Evolutionary conservation across 208 protist genomes (phyloP).

Genomic region (Leishmania braziliensis): DNA sequence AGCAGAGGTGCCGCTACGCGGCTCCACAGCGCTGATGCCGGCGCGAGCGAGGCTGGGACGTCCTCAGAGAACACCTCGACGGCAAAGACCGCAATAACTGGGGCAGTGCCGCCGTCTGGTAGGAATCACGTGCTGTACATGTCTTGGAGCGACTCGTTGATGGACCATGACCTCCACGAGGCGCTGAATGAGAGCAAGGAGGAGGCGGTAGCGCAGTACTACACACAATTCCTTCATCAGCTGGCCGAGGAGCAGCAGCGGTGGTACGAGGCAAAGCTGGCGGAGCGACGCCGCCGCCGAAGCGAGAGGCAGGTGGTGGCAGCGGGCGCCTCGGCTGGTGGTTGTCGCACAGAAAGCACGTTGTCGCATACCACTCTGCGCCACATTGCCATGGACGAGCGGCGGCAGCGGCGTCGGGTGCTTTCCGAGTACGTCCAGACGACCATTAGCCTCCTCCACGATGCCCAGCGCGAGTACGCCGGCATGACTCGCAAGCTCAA

Average conservation of each 20-base stretch:
- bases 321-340: neutral
- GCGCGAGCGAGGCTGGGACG: neutral
- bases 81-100: neutral
- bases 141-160: slow-evolving; percentile 40
- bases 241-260: slow-evolving; percentile 43
- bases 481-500: slow-evolving; percentile 5
- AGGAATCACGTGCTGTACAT: slow-evolving; percentile 26
- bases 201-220: slow-evolving; percentile 44
- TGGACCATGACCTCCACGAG: slow-evolving; percentile 33
- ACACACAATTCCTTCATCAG: slow-evolving; percentile 31
- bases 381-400: slow-evolving; percentile 15
- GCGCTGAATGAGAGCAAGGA: slow-evolving; percentile 50
- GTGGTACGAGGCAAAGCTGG: slow-evolving; percentile 36
- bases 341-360: neutral
- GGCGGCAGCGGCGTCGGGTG: slow-evolving; percentile 20
- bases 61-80: neutral
- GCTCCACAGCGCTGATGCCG: neutral
- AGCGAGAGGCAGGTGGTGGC: neutral
- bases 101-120: neutral
- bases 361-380: neutral
- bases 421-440: slow-evolving; percentile 16
- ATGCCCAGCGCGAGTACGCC: slow-evolving; percentile 16
- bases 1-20: neutral
- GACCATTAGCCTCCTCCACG: slow-evolving; percentile 17
- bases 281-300: slow-evolving; percentile 23